Percentiles rank a stretch among this genome's conserved stretches.
These are phyloP conservation scores for Epichloe sylvatica DNA, from an alignment of 2,329 filamentous ascomycete species.

Conservation along the genomic window DNA sequence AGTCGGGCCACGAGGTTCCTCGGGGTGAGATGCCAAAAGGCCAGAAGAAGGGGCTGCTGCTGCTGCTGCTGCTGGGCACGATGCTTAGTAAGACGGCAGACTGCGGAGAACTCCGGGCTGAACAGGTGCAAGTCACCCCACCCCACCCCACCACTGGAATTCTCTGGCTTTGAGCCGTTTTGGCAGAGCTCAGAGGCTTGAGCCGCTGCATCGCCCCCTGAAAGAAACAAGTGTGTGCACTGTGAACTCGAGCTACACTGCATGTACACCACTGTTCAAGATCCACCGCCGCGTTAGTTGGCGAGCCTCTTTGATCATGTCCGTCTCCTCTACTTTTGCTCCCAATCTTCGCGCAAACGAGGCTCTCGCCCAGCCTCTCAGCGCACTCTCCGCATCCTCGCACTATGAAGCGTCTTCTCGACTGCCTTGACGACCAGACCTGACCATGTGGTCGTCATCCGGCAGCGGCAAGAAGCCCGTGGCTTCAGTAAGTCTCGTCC, in stretches of 20 bases:
- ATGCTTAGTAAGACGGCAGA: neutral
- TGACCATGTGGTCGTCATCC: slow-evolving; percentile 51
- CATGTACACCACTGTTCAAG: neutral
- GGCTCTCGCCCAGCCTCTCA: slow-evolving; percentile 13
- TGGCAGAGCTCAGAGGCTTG: neutral
- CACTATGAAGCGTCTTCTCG: slow-evolving; percentile 19
- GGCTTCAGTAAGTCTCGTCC: slow-evolving; percentile 47
- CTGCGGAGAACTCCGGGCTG: neutral
- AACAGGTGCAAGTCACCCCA: no score
- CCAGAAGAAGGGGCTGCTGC: neutral
- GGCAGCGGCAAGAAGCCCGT: slow-evolving; percentile 54
- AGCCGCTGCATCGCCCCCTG: no score
- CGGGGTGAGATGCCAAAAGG: neutral
- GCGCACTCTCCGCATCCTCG: slow-evolving; percentile 8
- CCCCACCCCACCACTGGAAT: no score
- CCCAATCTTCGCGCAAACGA: slow-evolving; percentile 5
- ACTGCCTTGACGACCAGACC: slow-evolving; percentile 14
- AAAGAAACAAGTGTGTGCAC: no score
- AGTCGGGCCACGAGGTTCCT: no score
- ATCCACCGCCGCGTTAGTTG: neutral
- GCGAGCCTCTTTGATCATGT: neutral
- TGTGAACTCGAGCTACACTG: no score
- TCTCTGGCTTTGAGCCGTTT: neutral
- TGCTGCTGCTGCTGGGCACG: neutral
- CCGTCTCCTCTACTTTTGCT: neutral